Base-by-base conservation (phyloP, 2,329 filamentous ascomycete species). In the Hymenoscyphus occultus region DNA sequence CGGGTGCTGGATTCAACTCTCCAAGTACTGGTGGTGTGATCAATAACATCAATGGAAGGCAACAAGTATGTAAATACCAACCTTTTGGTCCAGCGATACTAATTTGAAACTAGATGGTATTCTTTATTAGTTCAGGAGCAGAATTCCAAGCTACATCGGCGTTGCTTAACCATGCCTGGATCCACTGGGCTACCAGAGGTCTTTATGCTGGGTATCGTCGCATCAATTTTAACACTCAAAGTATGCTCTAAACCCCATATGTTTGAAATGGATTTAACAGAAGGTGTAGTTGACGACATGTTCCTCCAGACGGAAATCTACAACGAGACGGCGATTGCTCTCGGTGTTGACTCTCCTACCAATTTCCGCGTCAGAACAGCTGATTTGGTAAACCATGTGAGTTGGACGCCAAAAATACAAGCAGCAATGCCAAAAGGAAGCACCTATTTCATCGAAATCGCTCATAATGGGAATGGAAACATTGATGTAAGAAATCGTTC, bases 201-300 rank as follows among this genome's bases (percentile, higher is more conserved):
- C 42, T 70, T 13, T 70, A 68, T 35, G 63, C 68, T 6, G 64
- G 64, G 48, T 67, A 54, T 31, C 40, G 69, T 19, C 45, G 69
- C 32, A 51, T 62, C 73, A 64, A 66, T 28, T 69, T 70, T 9
- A 68, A 63, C 40, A 67, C 57, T 13, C 64, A 69, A 54, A 68
- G 65, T 65, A 65, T 13, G 35, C 10, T 39, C 9, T 22, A 28
- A 10, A 28, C 13, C 22, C 19, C 48, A 5, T 1, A 54, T 10
- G 3, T n/a, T 10, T 22, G 48, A 13, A 5, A 13, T 12, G 13
- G 19, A 12, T 13, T 19, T 54, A 28, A 54, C 19, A 28, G 22
- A 28, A 31, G 10, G n/a, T 13, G 9, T 5, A 63, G 81, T 88
- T 31, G 85, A 88, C 69, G 85, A 88, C 68, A 83, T 88, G 77